These are phyloP conservation scores for Beauveria sp. DNA, from an alignment of 2,329 filamentous ascomycete genomes.

Conservation along the genomic window DNA sequence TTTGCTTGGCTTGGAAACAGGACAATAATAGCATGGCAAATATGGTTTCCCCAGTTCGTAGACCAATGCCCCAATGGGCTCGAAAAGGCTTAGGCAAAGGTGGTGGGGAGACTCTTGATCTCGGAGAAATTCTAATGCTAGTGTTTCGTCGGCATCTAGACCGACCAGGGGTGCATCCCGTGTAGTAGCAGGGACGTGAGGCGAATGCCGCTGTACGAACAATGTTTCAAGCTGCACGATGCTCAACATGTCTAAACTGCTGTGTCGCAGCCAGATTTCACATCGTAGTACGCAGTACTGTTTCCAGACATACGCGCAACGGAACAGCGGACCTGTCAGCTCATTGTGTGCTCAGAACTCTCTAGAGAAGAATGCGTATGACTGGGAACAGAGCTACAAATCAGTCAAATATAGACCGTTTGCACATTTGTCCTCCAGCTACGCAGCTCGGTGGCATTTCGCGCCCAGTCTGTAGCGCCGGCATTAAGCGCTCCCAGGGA, in stretches of 20 bases:
- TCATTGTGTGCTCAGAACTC: too few relatives aligned
- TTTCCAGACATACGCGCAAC: too few relatives aligned
- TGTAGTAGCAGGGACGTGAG: background rate
- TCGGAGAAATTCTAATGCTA: background rate
- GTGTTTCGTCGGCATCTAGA: background rate
- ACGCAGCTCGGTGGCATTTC: too few relatives aligned
- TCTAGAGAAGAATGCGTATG: too few relatives aligned
- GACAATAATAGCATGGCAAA: background rate
- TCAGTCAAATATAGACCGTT: too few relatives aligned
- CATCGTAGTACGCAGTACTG: too few relatives aligned
- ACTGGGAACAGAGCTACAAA: too few relatives aligned
- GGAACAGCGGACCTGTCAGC: too few relatives aligned
- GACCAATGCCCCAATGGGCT: background rate
- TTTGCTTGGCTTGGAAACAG: background rate
- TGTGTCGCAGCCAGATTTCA: too few relatives aligned
- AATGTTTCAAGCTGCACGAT: background rate
- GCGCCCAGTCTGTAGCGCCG: too few relatives aligned
- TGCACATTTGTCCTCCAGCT: too few relatives aligned
- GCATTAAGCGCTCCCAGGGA: too few relatives aligned
- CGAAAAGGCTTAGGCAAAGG: background rate
- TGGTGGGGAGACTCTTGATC: background rate
- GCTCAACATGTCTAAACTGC: background rate
- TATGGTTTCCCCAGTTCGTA: background rate
- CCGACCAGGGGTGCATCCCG: background rate
- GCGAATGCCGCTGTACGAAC: background rate